phyloP scores from a whole-genome alignment of 495 filamentous ascomycete genomes.

The Aspergillus taichungensis region DNA sequence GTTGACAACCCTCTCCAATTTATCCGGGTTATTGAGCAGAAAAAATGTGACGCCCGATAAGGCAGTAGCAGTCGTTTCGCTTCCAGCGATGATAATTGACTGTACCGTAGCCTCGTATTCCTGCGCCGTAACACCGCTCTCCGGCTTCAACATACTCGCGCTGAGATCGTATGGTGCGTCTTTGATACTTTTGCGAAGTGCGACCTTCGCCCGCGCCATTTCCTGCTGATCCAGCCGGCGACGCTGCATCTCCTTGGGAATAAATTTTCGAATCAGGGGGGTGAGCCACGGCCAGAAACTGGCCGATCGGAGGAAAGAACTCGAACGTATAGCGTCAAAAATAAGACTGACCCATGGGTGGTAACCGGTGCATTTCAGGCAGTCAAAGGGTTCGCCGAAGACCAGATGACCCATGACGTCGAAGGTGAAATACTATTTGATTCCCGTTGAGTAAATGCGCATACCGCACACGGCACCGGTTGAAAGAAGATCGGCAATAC shows the following conservation, averaged over 20 bases:
- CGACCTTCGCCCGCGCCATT: neutral
- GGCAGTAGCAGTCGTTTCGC: slow-evolving; percentile 50
- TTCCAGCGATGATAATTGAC: slow-evolving; percentile 33
- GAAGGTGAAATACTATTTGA: slow-evolving; percentile 22
- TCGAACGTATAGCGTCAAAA: slow-evolving; percentile 24
- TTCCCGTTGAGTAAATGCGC: slow-evolving; percentile 11
- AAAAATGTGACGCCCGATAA: slow-evolving; percentile 42
- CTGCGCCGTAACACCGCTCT: neutral
- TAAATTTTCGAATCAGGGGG: neutral
- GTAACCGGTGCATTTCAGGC: slow-evolving; percentile 29
- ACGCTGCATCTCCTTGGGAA: neutral
- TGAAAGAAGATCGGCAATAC: slow-evolving; percentile 20
- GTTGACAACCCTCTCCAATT: slow-evolving; percentile 22
- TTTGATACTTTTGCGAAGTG: neutral
- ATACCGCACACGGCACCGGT: no score
- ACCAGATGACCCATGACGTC: slow-evolving; percentile 41
- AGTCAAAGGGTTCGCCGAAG: slow-evolving; percentile 43
- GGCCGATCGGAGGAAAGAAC: slow-evolving; percentile 5
- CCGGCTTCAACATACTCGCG: neutral
- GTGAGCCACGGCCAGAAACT: slow-evolving; percentile 1
- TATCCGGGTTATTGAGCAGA: slow-evolving; percentile 33
- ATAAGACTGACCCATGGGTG: slow-evolving; percentile 41
- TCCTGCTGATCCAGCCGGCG: neutral
- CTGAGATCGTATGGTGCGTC: neutral
- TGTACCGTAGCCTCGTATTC: slow-evolving; percentile 3